Base-by-base conservation (phyloP, 2,329 filamentous ascomycete species). In the Ophiostoma australiae region DNA sequence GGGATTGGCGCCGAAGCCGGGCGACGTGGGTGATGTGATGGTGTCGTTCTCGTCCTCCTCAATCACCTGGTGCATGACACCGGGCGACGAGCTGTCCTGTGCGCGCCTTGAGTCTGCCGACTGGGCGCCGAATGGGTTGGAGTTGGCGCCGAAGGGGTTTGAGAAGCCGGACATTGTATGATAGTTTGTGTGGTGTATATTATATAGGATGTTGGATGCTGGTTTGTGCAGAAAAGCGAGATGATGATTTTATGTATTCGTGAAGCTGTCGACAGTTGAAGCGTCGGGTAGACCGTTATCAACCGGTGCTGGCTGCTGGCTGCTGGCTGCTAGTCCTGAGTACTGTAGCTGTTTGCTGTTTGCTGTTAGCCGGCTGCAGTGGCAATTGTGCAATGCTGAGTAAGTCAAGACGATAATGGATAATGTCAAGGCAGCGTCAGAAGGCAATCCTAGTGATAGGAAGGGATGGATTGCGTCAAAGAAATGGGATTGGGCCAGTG, bases 11-110 rank as follows among this genome's bases (percentile, higher is more conserved):
- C 63, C 69, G 52, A 2, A 63, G 41, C 87, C 86, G 69, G 81
- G 78, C 76, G 90, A 90, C 71, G 80, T 86, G 41, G 86, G 80
- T 70, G 87, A 85, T 73, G 91, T 93, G 73, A 94, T 85, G 73
- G 83, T 84, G 77, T 94, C 92, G 77, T 87, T 89, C 79, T 94
- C 91, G 70, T 97, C 93, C 77, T 96, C 93, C 80, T 96, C 93
- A 72, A 94, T 89, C 73, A 91, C 87, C 73, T 81, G 79, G 71
- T 84, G 81, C 80, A 85, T 83, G 63, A 66, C 41, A 4, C 63
- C 35, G 3, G 63, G 61, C 17, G 61, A 35, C 33, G 69, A 35
- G 41, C 23, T 71, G 15, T 72, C 71, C 17, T 55, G 69, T 4
- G 31, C 58, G 6, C 67, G 52, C 67, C 73, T 68, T 52, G 70